Percentiles rank a stretch among this genome's conserved stretches.
Evolutionary conservation across 352 stramenopile genomes (phyloP).

Genomic region (Phytopythium vexans): DNA sequence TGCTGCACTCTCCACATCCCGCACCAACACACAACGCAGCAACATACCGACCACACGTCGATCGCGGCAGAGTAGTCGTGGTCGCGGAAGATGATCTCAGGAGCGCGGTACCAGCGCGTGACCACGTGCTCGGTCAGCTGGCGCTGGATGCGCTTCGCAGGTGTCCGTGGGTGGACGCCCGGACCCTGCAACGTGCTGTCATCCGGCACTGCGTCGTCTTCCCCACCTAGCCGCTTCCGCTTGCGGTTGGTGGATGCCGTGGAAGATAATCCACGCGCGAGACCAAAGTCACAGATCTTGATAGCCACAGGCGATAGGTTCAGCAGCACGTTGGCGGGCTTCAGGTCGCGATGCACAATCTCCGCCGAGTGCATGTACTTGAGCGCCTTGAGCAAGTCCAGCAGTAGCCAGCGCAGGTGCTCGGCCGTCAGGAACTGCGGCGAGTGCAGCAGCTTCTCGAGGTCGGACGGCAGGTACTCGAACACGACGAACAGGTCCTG

Average conservation of each 20-base stretch:
- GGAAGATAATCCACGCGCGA: constrained; percentile 67
- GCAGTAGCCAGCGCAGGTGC: constrained; percentile 78
- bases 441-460: constrained; percentile 84
- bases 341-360: constrained; percentile 88
- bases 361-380: constrained; percentile 90
- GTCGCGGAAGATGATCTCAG: constrained; percentile 93
- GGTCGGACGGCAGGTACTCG: constrained; percentile 79
- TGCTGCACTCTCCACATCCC: not conserved
- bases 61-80: constrained; percentile 87
- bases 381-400: constrained; percentile 83
- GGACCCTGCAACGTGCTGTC: constrained; percentile 59
- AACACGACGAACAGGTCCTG: constrained; percentile 86
- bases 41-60: constrained; percentile 86
- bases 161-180: constrained; percentile 70
- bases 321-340: constrained; percentile 85
- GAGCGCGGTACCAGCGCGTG: constrained; percentile 94
- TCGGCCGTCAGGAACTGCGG: constrained; percentile 84
- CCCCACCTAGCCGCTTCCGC: constrained; percentile 46
- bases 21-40: not conserved
- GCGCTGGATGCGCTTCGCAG: constrained; percentile 77
- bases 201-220: constrained; percentile 43
- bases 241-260: constrained; percentile 57
- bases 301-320: constrained; percentile 84
- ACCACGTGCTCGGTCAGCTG: constrained; percentile 95
- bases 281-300: constrained; percentile 86